Conservation (phyloP, 2,329 filamentous ascomycete genomes). For the Monilinia laxa region DNA sequence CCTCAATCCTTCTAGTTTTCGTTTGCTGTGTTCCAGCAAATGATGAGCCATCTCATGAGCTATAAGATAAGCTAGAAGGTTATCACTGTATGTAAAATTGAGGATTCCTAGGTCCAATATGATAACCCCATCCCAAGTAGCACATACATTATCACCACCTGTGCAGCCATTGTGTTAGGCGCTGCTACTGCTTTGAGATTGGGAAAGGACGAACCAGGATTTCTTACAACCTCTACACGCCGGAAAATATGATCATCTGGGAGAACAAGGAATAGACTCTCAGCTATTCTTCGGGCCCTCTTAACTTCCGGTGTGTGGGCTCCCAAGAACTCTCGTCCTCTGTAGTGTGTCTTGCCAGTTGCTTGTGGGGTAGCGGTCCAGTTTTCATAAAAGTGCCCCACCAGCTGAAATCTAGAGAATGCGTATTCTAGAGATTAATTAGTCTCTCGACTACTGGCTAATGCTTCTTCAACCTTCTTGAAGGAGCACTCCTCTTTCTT, state of each 20-base stretch:
- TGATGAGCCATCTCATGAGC: conserved; percentile 12
- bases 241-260: not conserved
- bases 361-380: not conserved
- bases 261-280: not conserved
- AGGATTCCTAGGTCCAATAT: not conserved
- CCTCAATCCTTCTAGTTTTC: rapidly evolving
- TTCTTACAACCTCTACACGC: not conserved
- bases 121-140: not conserved
- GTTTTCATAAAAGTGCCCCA: not conserved
- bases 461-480: not conserved
- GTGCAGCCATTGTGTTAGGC: not conserved
- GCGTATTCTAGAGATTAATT: not conserved
- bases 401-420: not conserved
- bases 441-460: not conserved
- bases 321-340: not conserved
- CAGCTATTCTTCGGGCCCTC: not conserved
- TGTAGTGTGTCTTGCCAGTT: not conserved
- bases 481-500: not conserved
- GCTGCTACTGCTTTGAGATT: not conserved
- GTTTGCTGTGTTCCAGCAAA: not conserved
- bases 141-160: not conserved
- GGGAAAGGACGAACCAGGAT: not conserved
- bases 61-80: not conserved
- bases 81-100: not conserved
- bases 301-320: not conserved